These are phyloP conservation scores for Diaporthe citri DNA, from an alignment of 2,329 filamentous ascomycete species.

Conservation along the genomic window DNA sequence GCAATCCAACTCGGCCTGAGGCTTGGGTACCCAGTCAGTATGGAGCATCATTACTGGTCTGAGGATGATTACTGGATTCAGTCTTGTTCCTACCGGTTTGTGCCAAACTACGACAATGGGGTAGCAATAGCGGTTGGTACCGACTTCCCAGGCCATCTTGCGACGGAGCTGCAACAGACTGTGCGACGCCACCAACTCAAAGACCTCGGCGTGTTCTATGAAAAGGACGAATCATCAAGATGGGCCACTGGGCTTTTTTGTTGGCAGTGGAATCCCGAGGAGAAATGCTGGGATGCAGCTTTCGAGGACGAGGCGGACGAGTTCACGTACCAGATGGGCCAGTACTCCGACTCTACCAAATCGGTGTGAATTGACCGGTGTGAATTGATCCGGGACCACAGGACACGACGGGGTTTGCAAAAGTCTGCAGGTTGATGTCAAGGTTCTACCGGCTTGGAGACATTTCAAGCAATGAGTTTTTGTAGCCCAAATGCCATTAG, in stretches of 20 bases:
- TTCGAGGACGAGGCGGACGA: not conserved
- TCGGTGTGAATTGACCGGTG: no score
- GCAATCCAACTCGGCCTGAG: not conserved
- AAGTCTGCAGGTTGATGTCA: not conserved
- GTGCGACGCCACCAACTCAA: not conserved
- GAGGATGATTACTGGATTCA: not conserved
- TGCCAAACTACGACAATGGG: not conserved
- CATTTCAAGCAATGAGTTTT: not conserved
- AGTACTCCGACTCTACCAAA: not conserved
- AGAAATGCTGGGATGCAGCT: not conserved
- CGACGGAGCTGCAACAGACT: not conserved
- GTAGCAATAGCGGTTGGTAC: not conserved
- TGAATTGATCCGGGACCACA: not conserved
- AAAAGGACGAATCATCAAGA: no score
- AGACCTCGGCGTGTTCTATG: not conserved
- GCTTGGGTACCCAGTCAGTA: not conserved
- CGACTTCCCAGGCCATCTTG: not conserved
- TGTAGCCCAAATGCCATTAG: not conserved
- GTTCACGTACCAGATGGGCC: conserved; percentile 7
- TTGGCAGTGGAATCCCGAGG: not conserved
- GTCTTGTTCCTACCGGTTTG: not conserved
- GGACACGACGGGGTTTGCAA: not conserved
- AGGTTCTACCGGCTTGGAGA: not conserved
- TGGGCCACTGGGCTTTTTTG: not conserved
- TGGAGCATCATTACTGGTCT: no score